These are phyloP conservation scores for Trypanosoma grayi DNA, from an alignment of 208 protist species.

Conservation along the genomic window DNA sequence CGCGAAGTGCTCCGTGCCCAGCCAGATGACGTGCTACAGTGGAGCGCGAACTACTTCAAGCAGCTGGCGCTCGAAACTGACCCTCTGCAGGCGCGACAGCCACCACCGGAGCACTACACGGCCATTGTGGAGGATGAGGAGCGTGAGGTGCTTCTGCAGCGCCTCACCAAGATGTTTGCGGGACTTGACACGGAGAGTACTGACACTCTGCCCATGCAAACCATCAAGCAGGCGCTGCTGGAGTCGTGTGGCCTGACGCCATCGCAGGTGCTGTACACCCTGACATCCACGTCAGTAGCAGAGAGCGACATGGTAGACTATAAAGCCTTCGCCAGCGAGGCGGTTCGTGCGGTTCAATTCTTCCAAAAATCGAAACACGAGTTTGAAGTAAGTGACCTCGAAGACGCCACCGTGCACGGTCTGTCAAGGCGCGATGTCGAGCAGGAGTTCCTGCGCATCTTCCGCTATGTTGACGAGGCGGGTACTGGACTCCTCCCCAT, in stretches of 20 bases:
- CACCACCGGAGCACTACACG: slow-evolving; percentile 33
- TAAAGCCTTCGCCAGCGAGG: slow-evolving; percentile 48
- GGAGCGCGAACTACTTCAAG: slow-evolving; percentile 92
- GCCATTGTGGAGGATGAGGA: slow-evolving; percentile 34
- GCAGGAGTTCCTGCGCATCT: slow-evolving; percentile 72
- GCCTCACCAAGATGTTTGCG: slow-evolving; percentile 55
- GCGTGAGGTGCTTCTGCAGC: slow-evolving; percentile 28
- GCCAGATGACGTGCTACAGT: slow-evolving; percentile 89
- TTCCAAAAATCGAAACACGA: slow-evolving; percentile 64
- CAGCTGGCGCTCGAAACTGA: slow-evolving; percentile 75
- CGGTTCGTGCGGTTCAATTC: slow-evolving; percentile 58
- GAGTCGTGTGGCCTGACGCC: slow-evolving; percentile 58
- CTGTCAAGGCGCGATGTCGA: slow-evolving; percentile 75
- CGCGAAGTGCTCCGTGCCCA: slow-evolving; percentile 91
- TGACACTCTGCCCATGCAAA: slow-evolving; percentile 45
- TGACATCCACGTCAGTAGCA: slow-evolving; percentile 51
- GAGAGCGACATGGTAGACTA: slow-evolving; percentile 69
- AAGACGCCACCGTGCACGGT: slow-evolving; percentile 75
- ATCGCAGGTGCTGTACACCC: slow-evolving; percentile 77
- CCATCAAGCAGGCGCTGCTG: slow-evolving; percentile 48
- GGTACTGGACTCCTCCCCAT: slow-evolving; percentile 58
- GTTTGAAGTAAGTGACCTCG: slow-evolving; percentile 42
- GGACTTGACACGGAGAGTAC: slow-evolving; percentile 37
- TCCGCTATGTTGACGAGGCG: slow-evolving; percentile 61
- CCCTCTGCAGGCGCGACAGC: slow-evolving; percentile 43